phyloP scores from a whole-genome alignment of 108 stramenopile species.

The Schizochytrium sp. region DNA sequence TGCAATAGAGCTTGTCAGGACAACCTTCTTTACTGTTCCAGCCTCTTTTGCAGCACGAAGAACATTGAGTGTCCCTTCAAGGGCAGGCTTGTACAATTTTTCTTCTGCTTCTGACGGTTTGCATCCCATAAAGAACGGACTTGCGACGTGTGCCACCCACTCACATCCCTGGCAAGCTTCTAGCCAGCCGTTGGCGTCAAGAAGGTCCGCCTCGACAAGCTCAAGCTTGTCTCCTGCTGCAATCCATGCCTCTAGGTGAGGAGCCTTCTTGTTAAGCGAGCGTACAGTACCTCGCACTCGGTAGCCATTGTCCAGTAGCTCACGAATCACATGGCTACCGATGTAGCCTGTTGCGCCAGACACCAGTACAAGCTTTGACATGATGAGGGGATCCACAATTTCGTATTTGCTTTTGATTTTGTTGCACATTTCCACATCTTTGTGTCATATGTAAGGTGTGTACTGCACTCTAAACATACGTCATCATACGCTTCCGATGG shows the following conservation, averaged over 20 bases:
- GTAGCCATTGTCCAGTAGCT: constrained; percentile 7
- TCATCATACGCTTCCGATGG: too few species aligned
- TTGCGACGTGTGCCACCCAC: constrained; percentile 52
- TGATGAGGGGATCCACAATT: background rate
- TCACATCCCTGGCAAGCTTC: constrained; percentile 15
- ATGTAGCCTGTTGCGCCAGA: constrained; percentile 61
- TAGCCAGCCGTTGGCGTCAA: constrained; percentile 27
- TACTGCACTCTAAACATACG: too few species aligned
- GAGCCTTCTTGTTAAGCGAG: constrained; percentile 21
- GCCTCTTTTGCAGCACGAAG: constrained; percentile 32
- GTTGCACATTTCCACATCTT: too few species aligned
- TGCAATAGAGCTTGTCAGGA: constrained; percentile 49
- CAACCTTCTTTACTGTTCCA: constrained; percentile 38
- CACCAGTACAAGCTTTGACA: constrained; percentile 52
- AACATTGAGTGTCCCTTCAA: constrained; percentile 59
- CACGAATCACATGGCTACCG: constrained; percentile 25
- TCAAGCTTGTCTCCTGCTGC: constrained; percentile 26
- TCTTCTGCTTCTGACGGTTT: background rate
- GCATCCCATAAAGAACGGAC: constrained; percentile 54
- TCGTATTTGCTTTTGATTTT: too few species aligned
- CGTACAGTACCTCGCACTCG: constrained; percentile 62
- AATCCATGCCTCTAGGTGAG: background rate
- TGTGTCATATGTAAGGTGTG: too few species aligned
- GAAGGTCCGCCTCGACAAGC: constrained; percentile 61
- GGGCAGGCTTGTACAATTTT: constrained; percentile 51